Evolutionary conservation across 169 alveolate genomes (phyloP), one percentile per base, ranked within the genome.

Genomic region (Cryptosporidium parvum): DNA sequence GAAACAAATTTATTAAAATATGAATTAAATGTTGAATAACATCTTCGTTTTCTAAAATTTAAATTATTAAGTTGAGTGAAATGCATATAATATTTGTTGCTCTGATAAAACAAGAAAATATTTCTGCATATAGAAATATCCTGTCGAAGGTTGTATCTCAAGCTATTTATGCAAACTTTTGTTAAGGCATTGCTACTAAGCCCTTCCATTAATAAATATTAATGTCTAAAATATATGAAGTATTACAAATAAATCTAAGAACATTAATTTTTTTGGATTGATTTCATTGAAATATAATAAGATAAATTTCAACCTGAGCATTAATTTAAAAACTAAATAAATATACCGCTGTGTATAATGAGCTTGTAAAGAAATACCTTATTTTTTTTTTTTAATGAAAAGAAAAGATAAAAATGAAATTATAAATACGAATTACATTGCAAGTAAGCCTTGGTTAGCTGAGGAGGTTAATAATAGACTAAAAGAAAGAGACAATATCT

Each of bases 391-490:
- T 16, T 56, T 26, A 18, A 52, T 52, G 71, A 53, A 56, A 23
- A 52, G 9, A 31, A 35, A 56, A 18, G 33, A 56, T 29, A 73
- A 73, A 73, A 21, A 52, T 56, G 52, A n/a, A 26, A 10, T 16
- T 14, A 16, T 29, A 21, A n/a, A 21, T 29, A 10, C 21, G 31
- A 5, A 29, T 44, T 37, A 42, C 18, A 4, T 1, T 21, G 26
- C 9, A 61, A 0, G 23, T 62, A 39, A 62, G 21, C 8, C 10
- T 23, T 80, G 89, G 89, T 29, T 80, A 44, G 48, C 33, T 14
- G 65, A 35, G 23, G 80, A 80, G 59, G 52, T 80, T 6, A 21
- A 44, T 33, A 80, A 39, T 3, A 59, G 59, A 26, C 3, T 80
- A 59, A 16, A 2, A 21, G 75, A 80, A 21, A 37, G 62, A 8